Percentiles rank a stretch among this genome's conserved stretches.
Conservation (phyloP, 345 rosid species). For the Mangifera indica region DNA sequence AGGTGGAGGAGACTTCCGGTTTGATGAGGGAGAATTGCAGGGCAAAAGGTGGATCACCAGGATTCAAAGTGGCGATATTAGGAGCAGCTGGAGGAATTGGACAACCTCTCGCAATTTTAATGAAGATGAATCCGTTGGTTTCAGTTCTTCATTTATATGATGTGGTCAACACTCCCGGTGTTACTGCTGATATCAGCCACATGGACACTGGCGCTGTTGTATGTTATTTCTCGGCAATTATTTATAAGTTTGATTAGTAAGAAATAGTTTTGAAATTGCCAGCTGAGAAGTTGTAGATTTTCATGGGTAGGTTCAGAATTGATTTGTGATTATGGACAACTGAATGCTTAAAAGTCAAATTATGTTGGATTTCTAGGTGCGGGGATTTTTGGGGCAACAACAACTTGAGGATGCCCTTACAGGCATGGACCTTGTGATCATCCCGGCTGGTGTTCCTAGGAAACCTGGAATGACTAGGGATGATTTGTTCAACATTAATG, state of each 20-base stretch:
- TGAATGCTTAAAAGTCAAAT: not conserved
- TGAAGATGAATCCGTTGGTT: constrained; percentile 95
- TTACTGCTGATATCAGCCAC: constrained; percentile 92
- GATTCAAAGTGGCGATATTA: constrained; percentile 86
- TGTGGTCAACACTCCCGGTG: constrained; percentile 91
- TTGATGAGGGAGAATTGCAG: constrained; percentile 55
- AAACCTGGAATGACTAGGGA: constrained; percentile 99
- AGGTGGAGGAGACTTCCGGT: constrained; percentile 51
- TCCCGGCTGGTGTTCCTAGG: constrained; percentile 97
- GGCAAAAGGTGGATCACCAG: constrained; percentile 86
- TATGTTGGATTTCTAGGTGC: constrained; percentile 45
- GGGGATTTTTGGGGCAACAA: constrained; percentile 88
- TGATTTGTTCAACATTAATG: constrained; percentile 94
- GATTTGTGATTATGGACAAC: not conserved
- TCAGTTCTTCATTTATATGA: constrained; percentile 93
- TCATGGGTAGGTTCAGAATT: not conserved
- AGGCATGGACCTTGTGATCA: constrained; percentile 89
- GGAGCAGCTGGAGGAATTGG: constrained; percentile 99
- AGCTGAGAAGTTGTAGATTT: not conserved
- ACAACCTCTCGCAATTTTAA: constrained; percentile 86
- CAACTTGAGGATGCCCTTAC: constrained; percentile 82
- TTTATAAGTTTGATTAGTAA: not conserved
- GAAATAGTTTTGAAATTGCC: not conserved
- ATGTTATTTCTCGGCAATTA: constrained; percentile 11
- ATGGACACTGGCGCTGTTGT: constrained; percentile 97